Percentiles rank a stretch among this genome's conserved stretches.
These are phyloP conservation scores for Ephemerocybe angulata DNA, from an alignment of 768 basidiomycete genomes.

Conservation along the genomic window DNA sequence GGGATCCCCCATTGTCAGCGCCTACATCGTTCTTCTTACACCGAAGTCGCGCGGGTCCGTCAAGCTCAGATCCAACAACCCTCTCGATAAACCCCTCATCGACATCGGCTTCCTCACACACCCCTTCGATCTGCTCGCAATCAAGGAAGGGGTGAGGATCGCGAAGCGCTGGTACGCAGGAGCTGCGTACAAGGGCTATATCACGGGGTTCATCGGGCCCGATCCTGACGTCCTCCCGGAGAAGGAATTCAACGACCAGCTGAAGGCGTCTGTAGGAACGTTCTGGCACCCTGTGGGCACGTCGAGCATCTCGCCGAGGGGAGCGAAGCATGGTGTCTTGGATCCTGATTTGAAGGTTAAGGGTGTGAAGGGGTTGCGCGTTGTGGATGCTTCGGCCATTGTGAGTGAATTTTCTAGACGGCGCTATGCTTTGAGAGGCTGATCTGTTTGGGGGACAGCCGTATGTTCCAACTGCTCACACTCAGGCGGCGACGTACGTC, in stretches of 20 bases:
- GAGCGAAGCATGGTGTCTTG: neutral
- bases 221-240: neutral
- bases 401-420: neutral
- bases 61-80: slow-evolving; percentile 5
- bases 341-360: neutral
- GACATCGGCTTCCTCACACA: slow-evolving; percentile 5
- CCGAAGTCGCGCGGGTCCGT: slow-evolving; percentile 4
- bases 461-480: neutral
- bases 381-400: neutral
- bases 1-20: neutral
- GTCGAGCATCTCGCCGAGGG: neutral
- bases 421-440: neutral
- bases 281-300: neutral
- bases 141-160: slow-evolving; percentile 10
- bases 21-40: neutral
- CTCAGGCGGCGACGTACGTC: neutral
- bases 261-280: neutral
- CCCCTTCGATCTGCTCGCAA: slow-evolving; percentile 1
- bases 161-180: slow-evolving; percentile 1
- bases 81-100: slow-evolving; percentile 8
- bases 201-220: slow-evolving; percentile 3
- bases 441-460: neutral
- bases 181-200: slow-evolving; percentile 3
- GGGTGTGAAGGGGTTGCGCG: neutral
- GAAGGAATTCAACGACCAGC: neutral